These are phyloP conservation scores for Lactarius hengduanensis DNA, from an alignment of 768 basidiomycete genomes.

Conservation along the genomic window DNA sequence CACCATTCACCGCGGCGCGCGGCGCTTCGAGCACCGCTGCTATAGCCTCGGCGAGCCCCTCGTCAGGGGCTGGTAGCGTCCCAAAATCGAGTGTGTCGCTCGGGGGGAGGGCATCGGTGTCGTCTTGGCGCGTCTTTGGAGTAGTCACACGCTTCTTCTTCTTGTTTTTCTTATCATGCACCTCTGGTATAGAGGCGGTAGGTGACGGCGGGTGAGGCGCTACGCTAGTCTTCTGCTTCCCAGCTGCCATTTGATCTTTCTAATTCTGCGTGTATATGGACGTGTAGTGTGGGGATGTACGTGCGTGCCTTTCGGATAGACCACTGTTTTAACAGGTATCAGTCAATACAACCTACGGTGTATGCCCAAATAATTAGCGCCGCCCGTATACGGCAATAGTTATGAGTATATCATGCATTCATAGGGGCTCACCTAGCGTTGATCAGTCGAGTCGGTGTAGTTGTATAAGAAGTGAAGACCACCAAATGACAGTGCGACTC, in stretches of 20 bases:
- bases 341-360: slow-evolving; percentile 10
- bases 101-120: slow-evolving; percentile 20
- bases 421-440: slow-evolving; percentile 18
- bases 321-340: background rate
- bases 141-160: slow-evolving; percentile 22
- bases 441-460: slow-evolving; percentile 21
- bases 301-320: slow-evolving; percentile 5
- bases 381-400: background rate
- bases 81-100: slow-evolving; percentile 25
- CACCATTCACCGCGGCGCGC: slow-evolving; percentile 14
- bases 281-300: background rate
- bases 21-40: slow-evolving; percentile 27
- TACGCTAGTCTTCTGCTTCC: slow-evolving; percentile 22
- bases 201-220: slow-evolving; percentile 3
- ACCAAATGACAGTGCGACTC: slow-evolving; percentile 16
- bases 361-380: slow-evolving; percentile 10
- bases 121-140: slow-evolving; percentile 19
- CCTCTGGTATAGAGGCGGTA: background rate
- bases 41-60: slow-evolving; percentile 29
- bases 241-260: slow-evolving; percentile 18
- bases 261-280: background rate
- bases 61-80: slow-evolving; percentile 23
- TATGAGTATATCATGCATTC: slow-evolving; percentile 4
- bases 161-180: slow-evolving; percentile 17
- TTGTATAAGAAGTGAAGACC: slow-evolving; percentile 18